Evolutionary conservation across 2,329 filamentous ascomycete species (phyloP), one percentile per base, ranked within the genome.

Genomic region (Diplodia corticola): DNA sequence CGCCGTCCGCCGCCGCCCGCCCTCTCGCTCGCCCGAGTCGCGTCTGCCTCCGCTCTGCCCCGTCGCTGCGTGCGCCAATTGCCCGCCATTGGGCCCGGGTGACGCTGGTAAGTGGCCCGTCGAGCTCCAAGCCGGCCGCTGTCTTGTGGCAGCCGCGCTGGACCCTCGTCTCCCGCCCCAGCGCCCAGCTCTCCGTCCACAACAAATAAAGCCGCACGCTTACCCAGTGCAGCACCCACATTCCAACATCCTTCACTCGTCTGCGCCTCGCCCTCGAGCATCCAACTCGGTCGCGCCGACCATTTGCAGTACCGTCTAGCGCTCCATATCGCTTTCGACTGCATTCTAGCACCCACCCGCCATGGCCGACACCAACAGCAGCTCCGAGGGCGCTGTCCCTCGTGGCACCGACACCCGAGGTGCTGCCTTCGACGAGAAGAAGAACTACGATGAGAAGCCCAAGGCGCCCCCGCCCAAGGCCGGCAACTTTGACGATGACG

Each of bases 401-500:
- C 71, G 69, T 26, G 74, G 73, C 68, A 71, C 73, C 60, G 66
- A 69, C 20, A 69, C 74, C 28, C 69, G 72, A n/a, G 69, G 67
- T 50, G 70, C 73, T 33, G 67, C 68, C 20, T 68, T 74, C 26
- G 70, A 74, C 55, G 74, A 75, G 71, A 75, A 74, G 72, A 71
- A 59, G 67, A 48, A 28, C 28, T 67, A 48, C 63, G 67, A 69
- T 28, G 53, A 49, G 44, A 50, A 69, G 46, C 69, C 72, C 30
- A 67, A 70, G 59, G 49, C 67, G 63, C 70, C 72, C 2, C 50
- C 69, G 65, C 69, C 69, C 53, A 68, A 68, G 54, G 59, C 67
- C 26, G 69, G 65, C 28, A 57, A 5, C 15, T 20, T 67, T 24
- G 81, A 89, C 5, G 89, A 91, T 24, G 81, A 89, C 5, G 89